Conservation (phyloP, 2,329 filamentous ascomycete genomes). For the Aspergillus fumigatus region DNA sequence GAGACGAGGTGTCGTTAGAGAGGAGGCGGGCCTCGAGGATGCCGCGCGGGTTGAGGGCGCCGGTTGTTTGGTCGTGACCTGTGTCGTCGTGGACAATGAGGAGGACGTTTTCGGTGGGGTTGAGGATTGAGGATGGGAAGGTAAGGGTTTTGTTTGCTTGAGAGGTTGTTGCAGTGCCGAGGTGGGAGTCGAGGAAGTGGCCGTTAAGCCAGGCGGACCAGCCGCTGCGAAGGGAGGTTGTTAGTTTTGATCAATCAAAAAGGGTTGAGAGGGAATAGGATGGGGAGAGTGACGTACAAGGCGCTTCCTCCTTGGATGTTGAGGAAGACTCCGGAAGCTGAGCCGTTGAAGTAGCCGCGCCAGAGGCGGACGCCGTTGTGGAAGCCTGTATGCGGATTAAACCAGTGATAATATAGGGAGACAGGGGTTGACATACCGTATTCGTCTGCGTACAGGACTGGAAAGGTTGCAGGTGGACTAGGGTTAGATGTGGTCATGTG, state of each 20-base stretch:
- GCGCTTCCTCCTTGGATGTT: conserved; percentile 52
- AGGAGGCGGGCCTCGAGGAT: conserved; percentile 46
- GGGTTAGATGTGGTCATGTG: conserved; percentile 41
- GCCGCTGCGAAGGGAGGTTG: conserved; percentile 33
- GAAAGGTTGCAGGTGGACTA: conserved; percentile 39
- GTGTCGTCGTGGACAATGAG: conserved; percentile 58
- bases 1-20: conserved; percentile 24
- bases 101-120: conserved; percentile 48
- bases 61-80: conserved; percentile 27
- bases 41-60: conserved; percentile 27
- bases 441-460: conserved; percentile 45
- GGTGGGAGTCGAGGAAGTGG: conserved; percentile 51
- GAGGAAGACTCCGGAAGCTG: conserved; percentile 39
- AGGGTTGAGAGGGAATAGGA: neutral
- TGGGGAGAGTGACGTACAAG: conserved; percentile 26
- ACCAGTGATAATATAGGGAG: neutral
- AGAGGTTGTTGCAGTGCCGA: conserved; percentile 35
- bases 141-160: conserved; percentile 37
- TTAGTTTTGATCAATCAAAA: neutral
- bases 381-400: conserved; percentile 24
- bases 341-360: conserved; percentile 41
- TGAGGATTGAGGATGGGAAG: conserved; percentile 48
- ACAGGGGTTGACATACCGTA: conserved; percentile 26
- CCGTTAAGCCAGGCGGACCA: conserved; percentile 58
- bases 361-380: conserved; percentile 44